These are phyloP conservation scores for Moelleriella libera DNA, from an alignment of 2,329 filamentous ascomycete genomes.

Conservation along the genomic window DNA sequence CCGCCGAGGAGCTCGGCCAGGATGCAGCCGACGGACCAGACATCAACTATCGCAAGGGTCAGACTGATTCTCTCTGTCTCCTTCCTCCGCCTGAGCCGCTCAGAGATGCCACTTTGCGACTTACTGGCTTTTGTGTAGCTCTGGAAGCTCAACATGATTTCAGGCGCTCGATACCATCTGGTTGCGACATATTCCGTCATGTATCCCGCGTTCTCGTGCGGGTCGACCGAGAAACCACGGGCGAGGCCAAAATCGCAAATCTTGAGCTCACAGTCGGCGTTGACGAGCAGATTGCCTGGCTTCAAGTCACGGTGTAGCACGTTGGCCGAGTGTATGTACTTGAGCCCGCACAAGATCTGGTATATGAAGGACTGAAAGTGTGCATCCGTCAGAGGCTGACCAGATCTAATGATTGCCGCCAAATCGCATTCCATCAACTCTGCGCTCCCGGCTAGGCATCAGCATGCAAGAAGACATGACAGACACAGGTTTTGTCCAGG, in stretches of 20 bases:
- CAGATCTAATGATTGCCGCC: constrained; percentile 93
- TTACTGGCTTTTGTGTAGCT: constrained; percentile 99
- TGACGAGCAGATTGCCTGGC: constrained; percentile 91
- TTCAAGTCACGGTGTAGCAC: constrained; percentile 95
- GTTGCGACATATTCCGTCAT: constrained; percentile 99
- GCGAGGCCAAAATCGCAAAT: constrained; percentile 97
- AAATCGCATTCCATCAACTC: constrained; percentile 99
- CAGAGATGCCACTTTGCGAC: constrained; percentile 16
- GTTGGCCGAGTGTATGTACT: constrained; percentile 98
- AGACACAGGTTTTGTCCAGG: neutral
- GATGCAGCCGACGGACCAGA: constrained; percentile 98
- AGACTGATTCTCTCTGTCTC: neutral
- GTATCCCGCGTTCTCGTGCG: constrained; percentile 95
- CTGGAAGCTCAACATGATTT: constrained; percentile 99
- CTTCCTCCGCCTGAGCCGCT: too few relatives aligned
- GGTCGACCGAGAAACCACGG: constrained; percentile 90
- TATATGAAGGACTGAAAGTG: constrained; percentile 99
- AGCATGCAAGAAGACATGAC: neutral
- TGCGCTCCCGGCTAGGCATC: constrained; percentile 19
- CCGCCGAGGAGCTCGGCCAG: constrained; percentile 90
- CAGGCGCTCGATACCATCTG: constrained; percentile 85
- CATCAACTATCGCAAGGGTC: constrained; percentile 54
- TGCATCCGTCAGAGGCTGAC: constrained; percentile 91
- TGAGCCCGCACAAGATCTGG: constrained; percentile 95
- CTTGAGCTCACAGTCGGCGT: constrained; percentile 98